These are phyloP conservation scores for Hyaloscypha hepaticicola DNA, from an alignment of 495 filamentous ascomycete species.

Conservation along the genomic window DNA sequence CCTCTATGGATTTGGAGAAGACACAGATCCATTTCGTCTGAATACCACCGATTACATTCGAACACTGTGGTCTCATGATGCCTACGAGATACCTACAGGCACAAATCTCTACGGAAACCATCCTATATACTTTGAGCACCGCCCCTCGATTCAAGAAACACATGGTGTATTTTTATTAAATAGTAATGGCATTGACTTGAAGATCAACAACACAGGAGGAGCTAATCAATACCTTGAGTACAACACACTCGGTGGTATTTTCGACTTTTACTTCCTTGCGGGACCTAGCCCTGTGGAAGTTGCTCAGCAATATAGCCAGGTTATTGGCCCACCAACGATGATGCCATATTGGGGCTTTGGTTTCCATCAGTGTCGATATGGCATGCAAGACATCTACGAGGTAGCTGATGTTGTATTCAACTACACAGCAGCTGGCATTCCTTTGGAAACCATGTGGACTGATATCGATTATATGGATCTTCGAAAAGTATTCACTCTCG, in stretches of 20 bases:
- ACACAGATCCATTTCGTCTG: conserved; percentile 70
- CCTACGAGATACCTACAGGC: conserved; percentile 59
- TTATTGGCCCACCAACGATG: conserved; percentile 70
- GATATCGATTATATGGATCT: conserved; percentile 80
- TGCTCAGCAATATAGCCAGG: conserved; percentile 67
- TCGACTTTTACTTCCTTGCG: conserved; percentile 83
- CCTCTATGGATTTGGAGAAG: conserved; percentile 80
- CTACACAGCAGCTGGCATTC: conserved; percentile 72
- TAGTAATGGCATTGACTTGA: conserved; percentile 85
- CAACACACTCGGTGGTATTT: conserved; percentile 74
- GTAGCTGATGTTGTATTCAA: conserved; percentile 80
- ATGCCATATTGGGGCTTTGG: conserved; percentile 86
- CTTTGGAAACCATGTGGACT: conserved; percentile 87
- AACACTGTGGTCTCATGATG: conserved; percentile 78
- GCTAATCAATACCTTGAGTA: conserved; percentile 78
- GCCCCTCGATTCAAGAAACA: conserved; percentile 61
- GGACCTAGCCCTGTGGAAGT: conserved; percentile 73
- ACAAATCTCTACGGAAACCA: conserved; percentile 81
- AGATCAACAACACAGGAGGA: conserved; percentile 63
- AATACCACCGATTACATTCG: conserved; percentile 75
- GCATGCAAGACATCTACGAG: conserved; percentile 72
- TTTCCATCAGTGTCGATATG: conserved; percentile 82
- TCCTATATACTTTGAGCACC: conserved; percentile 82
- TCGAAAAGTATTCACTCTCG: conserved; percentile 70
- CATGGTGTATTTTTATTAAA: conserved; percentile 85